Conservation (phyloP, 139 green algal species). For the Nannochloris sp. region DNA sequence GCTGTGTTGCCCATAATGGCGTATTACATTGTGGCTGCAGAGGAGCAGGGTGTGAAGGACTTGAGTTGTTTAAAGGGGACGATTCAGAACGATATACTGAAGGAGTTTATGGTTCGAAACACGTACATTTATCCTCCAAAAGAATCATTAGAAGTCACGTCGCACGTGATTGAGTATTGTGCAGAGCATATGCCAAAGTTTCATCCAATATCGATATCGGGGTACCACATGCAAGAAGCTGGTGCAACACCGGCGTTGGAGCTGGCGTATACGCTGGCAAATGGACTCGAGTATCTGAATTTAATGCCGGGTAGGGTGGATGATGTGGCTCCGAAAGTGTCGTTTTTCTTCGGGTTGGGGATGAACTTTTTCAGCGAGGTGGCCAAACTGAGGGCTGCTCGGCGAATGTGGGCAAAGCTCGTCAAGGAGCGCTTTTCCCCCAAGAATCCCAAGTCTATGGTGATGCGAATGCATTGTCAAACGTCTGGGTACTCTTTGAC, state of each 20-base stretch:
- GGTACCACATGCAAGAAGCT: slow-evolving; percentile 55
- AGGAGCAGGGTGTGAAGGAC: slow-evolving; percentile 44
- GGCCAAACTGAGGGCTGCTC: slow-evolving; percentile 55
- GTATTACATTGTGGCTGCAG: slow-evolving; percentile 48
- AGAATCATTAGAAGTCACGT: slow-evolving; percentile 56
- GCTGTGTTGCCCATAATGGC: slow-evolving; percentile 59
- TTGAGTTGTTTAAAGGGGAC: slow-evolving; percentile 40
- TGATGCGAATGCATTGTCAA: slow-evolving; percentile 60
- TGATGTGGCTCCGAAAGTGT: slow-evolving; percentile 32
- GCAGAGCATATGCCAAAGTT: slow-evolving; percentile 46
- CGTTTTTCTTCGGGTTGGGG: slow-evolving; percentile 55
- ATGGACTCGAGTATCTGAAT: slow-evolving; percentile 60
- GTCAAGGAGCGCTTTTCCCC: slow-evolving; percentile 35
- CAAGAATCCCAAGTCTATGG: slow-evolving; percentile 39
- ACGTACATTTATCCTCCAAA: slow-evolving; percentile 66
- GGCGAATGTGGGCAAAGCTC: slow-evolving; percentile 51
- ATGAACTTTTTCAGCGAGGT: slow-evolving; percentile 60
- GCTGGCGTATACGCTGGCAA: slow-evolving; percentile 57
- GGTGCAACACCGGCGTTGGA: slow-evolving; percentile 41
- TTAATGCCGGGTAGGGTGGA: slow-evolving; percentile 46
- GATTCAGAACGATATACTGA: slow-evolving; percentile 74
- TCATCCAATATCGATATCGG: slow-evolving; percentile 54
- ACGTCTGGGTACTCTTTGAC: slow-evolving; percentile 41
- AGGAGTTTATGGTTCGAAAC: slow-evolving; percentile 78
- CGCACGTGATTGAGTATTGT: slow-evolving; percentile 61